Evolutionary conservation across 176 grass and related monocot species (phyloP), one percentile per base, ranked within the genome.

Genomic region (Musa itinerans): DNA sequence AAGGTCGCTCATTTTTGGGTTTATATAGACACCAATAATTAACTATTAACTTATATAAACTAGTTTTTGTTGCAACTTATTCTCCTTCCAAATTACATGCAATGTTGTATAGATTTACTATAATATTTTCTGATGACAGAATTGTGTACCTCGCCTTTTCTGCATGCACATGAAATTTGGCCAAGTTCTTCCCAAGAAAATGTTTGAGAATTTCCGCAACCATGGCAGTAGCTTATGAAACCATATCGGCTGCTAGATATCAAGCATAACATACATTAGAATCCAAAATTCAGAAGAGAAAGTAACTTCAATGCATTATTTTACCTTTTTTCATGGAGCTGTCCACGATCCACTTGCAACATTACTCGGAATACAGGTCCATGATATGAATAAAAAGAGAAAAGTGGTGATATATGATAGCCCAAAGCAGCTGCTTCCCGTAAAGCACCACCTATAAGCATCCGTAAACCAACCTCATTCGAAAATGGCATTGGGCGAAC

Each of bases 401-500:
- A 93, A 26, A 98, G 48, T 55, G 94, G 94, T 55, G 53, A 82
- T 87, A 98, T 80, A 61, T 91, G 94, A 87, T 87, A 93, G 68
- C 94, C 94, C 49, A 89, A 63, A 68, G 89, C 77, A 82, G 90
- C 86, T 76, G 90, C 90, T 91, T 98, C 90, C 21, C 88, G 68
- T 63, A 86, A 78, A 51, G 86, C 94, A 51, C 86, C 94, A 80
- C 94, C 94, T 87, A 98, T 81, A 83, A 98, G 90, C 94, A 93
- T 91, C 80, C 90, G 86, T 67, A 98, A 89, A 89, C 94, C 90
- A 2, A 98, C 50, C 82, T 98, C 94, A 78, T 93, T 98, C 1
- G 94, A 89, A 87, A 85, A 93, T 78, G 90, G 94, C 86, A 91
- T 90, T 91, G 94, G 88, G 61, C 59, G 86, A 87, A 91, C 81